Conservation (phyloP, 192 early-diverging fungal species). For the Gamsiella multidivaricata region DNA sequence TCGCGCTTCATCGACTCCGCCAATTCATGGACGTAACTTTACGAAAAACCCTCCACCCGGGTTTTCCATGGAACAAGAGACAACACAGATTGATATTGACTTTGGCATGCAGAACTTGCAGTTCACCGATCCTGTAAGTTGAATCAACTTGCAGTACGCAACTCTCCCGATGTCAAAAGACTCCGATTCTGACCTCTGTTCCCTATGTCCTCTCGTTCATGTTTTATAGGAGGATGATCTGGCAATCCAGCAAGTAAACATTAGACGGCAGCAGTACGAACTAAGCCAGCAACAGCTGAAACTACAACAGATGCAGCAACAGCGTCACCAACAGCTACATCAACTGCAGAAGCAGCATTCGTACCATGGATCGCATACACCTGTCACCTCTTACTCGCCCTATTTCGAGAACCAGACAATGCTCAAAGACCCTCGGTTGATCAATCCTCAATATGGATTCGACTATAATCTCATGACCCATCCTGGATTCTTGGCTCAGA, state of each 20-base stretch:
- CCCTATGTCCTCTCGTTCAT: not conserved
- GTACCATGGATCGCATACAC: constrained; percentile 49
- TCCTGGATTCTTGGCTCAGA: constrained; percentile 33
- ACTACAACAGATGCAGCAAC: constrained; percentile 60
- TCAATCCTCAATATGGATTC: constrained; percentile 48
- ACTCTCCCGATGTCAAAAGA: not conserved
- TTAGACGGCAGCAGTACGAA: constrained; percentile 54
- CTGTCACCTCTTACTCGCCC: constrained; percentile 44
- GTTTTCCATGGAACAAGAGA: constrained; percentile 54
- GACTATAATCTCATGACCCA: constrained; percentile 41
- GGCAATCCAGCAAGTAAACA: constrained; percentile 53
- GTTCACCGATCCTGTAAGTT: constrained; percentile 54
- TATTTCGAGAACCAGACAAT: constrained; percentile 50
- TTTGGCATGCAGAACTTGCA: constrained; percentile 65
- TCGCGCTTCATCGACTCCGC: constrained; percentile 78
- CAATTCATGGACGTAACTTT: constrained; percentile 62
- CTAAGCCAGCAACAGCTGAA: constrained; percentile 63
- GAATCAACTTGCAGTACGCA: not conserved
- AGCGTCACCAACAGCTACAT: constrained; percentile 27
- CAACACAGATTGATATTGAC: constrained; percentile 55
- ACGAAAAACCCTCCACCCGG: constrained; percentile 53
- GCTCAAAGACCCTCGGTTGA: constrained; percentile 39
- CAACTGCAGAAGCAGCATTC: constrained; percentile 28
- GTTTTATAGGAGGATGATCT: constrained; percentile 55
- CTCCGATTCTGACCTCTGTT: not conserved